A percentile compares a stretch with the other conserved stretches of the same genome.
Conservation (phyloP, 2,329 filamentous ascomycete genomes). For the Trichophyton verrucosum region DNA sequence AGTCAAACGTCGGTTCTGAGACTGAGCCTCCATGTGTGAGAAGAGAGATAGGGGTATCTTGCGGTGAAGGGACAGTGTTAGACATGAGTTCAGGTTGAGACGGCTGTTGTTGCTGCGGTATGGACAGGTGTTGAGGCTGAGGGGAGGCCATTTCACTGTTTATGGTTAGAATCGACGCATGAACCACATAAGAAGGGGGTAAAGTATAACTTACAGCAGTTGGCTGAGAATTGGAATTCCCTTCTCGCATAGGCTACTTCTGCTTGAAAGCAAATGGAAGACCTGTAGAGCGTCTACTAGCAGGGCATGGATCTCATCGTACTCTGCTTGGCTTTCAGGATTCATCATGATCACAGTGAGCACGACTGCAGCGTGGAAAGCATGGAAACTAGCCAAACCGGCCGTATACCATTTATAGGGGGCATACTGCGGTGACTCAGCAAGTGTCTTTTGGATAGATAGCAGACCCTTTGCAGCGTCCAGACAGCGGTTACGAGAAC, state of each 20-base stretch:
- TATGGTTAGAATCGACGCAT: neutral
- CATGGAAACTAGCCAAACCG: constrained; percentile 30
- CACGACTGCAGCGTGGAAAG: constrained; percentile 30
- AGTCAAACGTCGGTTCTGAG: neutral
- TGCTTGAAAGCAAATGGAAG: constrained; percentile 23
- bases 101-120: neutral
- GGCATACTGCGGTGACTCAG: constrained; percentile 21
- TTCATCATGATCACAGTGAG: constrained; percentile 21
- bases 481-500: constrained; percentile 23
- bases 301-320: constrained; percentile 19
- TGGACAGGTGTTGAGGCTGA: neutral
- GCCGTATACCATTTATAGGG: constrained; percentile 32
- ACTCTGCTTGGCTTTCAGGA: constrained; percentile 21
- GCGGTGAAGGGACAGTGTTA: neutral
- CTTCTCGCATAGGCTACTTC: constrained; percentile 28
- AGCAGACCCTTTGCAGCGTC: constrained; percentile 25
- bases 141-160: neutral
- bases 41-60: neutral
- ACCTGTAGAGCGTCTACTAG: constrained; percentile 22
- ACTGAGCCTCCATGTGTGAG: neutral
- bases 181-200: neutral
- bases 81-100: neutral
- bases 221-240: constrained; percentile 25
- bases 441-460: constrained; percentile 23
- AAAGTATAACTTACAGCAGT: constrained; percentile 19